These are phyloP conservation scores for Scedosporium aurantiacum DNA, from an alignment of 2,329 filamentous ascomycete species.

Conservation along the genomic window DNA sequence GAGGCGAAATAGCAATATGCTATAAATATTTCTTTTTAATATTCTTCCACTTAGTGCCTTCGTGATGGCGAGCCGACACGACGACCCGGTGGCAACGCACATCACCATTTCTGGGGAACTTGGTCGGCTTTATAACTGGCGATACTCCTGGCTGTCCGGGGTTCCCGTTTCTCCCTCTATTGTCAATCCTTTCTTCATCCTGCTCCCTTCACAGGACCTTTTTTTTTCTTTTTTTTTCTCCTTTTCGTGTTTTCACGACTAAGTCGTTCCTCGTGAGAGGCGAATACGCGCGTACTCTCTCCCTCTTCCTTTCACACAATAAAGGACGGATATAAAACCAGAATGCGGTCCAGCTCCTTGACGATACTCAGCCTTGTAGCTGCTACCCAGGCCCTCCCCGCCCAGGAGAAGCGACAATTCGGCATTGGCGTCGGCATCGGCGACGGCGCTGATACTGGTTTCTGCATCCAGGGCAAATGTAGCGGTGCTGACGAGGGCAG, in stretches of 20 bases:
- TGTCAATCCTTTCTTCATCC: background rate
- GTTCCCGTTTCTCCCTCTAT: background rate
- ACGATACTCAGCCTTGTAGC: constrained; percentile 5
- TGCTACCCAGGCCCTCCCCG: constrained; percentile 5
- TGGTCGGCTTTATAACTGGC: constrained; percentile 3
- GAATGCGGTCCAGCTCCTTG: constrained; percentile 4
- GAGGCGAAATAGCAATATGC: background rate
- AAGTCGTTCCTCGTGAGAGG: background rate
- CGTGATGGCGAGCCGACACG: background rate
- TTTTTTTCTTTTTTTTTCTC: background rate
- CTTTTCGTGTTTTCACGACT: background rate
- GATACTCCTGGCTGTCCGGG: background rate
- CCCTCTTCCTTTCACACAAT: background rate
- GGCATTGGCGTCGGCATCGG: background rate
- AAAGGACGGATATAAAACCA: background rate
- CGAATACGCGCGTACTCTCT: background rate
- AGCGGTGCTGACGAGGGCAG: background rate
- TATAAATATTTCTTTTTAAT: constrained; percentile 5
- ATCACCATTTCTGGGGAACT: background rate
- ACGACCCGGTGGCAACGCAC: constrained; percentile 3
- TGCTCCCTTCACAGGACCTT: background rate
- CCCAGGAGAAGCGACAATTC: constrained; percentile 1
- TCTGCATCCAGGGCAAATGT: constrained; percentile 1
- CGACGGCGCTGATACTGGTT: background rate
- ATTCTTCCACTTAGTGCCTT: background rate